Conservation (phyloP, 495 filamentous ascomycete species). For the Aspergillus saccharolyticus region DNA sequence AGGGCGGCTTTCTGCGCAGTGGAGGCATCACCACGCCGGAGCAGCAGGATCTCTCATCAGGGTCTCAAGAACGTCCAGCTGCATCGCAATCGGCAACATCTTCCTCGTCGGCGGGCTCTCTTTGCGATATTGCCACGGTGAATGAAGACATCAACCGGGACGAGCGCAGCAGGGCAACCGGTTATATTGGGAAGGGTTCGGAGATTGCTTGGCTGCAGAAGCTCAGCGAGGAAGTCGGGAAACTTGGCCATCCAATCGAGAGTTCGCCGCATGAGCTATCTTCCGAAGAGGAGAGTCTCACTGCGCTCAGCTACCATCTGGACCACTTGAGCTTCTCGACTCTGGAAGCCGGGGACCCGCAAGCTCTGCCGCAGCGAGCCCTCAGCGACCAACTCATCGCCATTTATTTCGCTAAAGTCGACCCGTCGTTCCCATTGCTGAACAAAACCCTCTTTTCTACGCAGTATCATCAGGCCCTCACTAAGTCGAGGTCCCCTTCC, state of each 20-base stretch:
- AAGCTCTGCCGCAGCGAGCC: constrained; percentile 43
- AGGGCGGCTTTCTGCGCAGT: not conserved
- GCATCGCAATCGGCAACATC: constrained; percentile 10
- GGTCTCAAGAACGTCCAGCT: not conserved
- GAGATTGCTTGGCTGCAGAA: constrained; percentile 58
- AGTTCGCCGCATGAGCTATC: not conserved
- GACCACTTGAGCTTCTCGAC: constrained; percentile 48
- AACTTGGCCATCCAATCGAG: not conserved
- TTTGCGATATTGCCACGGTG: constrained; percentile 49
- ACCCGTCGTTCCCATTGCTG: constrained; percentile 56
- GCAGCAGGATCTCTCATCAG: not conserved
- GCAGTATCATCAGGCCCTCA: constrained; percentile 32
- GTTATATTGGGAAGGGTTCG: constrained; percentile 57
- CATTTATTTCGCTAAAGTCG: constrained; percentile 49
- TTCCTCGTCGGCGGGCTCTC: constrained; percentile 50
- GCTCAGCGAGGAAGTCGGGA: constrained; percentile 18
- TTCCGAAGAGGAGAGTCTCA: not conserved
- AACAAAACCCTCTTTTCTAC: constrained; percentile 32
- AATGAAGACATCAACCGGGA: constrained; percentile 51
- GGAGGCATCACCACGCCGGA: not conserved
- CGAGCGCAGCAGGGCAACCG: constrained; percentile 42
- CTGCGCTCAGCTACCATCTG: constrained; percentile 46
- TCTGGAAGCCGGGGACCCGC: constrained; percentile 40
- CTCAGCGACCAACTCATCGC: constrained; percentile 48
- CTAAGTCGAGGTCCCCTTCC: constrained; percentile 20